Evolutionary conservation across 2,329 filamentous ascomycete genomes (phyloP).

Genomic region (Blastomyces parvus): DNA sequence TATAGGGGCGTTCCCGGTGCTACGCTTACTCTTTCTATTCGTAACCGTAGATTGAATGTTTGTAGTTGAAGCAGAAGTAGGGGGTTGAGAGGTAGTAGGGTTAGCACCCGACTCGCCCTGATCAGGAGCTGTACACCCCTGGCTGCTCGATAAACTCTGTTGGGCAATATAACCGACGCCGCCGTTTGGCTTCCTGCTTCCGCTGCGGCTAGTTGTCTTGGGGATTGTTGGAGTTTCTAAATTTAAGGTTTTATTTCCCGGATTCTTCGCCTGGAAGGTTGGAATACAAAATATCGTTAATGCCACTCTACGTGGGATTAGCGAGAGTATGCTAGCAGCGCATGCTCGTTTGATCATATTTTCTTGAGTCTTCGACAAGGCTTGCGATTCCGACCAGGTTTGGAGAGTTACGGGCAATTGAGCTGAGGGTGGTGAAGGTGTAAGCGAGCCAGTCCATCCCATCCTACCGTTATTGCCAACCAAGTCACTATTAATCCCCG

Average conservation of each 20-base stretch:
- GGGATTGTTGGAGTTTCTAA: background rate
- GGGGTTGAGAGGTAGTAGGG: background rate
- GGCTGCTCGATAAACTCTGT: background rate
- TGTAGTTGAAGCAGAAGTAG: background rate
- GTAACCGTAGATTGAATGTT: background rate
- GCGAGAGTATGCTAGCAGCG: constrained; percentile 33
- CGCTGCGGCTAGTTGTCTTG: constrained; percentile 1
- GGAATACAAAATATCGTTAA: constrained; percentile 19
- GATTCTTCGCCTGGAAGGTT: constrained; percentile 3
- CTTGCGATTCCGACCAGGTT: constrained; percentile 12
- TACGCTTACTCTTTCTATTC: background rate
- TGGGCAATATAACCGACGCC: background rate
- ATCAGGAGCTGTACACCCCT: background rate
- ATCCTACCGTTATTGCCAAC: constrained; percentile 9
- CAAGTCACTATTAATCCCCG: constrained; percentile 18
- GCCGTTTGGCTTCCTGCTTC: background rate
- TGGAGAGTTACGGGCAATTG: constrained; percentile 8
- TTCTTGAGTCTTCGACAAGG: constrained; percentile 25
- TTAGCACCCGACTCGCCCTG: background rate
- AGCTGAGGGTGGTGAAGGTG: constrained; percentile 14
- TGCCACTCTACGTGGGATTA: constrained; percentile 38
- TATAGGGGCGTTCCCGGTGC: background rate
- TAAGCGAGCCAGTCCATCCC: background rate
- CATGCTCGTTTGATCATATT: constrained; percentile 37
- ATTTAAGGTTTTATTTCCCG: background rate